Evolutionary conservation across 768 basidiomycete genomes (phyloP).

Genomic region (Tulasnella calospora): DNA sequence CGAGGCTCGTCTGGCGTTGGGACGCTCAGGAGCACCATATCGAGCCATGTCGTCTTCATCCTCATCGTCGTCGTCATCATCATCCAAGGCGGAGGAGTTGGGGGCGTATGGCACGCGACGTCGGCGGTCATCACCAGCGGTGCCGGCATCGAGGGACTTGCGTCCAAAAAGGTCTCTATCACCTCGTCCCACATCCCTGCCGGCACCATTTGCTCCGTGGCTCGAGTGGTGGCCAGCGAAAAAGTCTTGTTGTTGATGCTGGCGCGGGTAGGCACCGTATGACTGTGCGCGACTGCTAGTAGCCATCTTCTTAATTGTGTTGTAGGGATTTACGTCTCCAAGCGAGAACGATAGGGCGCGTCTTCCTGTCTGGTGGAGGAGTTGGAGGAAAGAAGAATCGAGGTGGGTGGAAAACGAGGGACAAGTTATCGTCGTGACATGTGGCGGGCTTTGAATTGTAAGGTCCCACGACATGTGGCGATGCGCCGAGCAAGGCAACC

Average conservation of each 20-base stretch:
- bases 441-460: neutral
- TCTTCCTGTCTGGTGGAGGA: neutral
- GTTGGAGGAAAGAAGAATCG: neutral
- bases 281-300: constrained; percentile 11
- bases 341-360: constrained; percentile 12
- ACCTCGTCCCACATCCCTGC: neutral
- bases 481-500: neutral
- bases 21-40: constrained; percentile 2
- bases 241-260: neutral
- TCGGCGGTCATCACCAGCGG: constrained; percentile 15
- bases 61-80: neutral
- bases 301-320: neutral
- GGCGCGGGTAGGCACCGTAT: neutral
- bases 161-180: constrained; percentile 2
- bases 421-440: neutral
- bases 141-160: constrained; percentile 13
- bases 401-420: neutral
- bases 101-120: neutral
- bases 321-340: neutral
- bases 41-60: constrained; percentile 10
- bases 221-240: neutral
- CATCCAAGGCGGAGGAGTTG: neutral
- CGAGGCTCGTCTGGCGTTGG: neutral
- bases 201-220: neutral
- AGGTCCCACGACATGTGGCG: constrained; percentile 5